phyloP scores from a whole-genome alignment of 305 asterid genomes.

The Solanum aculeatissimum region DNA sequence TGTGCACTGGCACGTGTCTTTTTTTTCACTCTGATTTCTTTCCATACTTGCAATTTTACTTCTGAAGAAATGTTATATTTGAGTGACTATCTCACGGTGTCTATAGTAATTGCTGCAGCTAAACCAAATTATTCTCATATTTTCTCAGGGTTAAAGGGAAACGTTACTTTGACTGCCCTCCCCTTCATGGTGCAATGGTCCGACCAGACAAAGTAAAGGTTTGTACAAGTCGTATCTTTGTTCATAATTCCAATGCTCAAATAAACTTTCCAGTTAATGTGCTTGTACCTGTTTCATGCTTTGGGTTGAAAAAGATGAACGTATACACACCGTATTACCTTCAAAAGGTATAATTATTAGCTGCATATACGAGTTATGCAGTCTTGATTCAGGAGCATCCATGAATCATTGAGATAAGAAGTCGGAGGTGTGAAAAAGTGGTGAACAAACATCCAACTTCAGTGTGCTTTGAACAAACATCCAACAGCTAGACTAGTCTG shows the following conservation, averaged over 20 bases:
- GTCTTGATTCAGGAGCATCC: not conserved
- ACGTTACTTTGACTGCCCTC: slow-evolving; percentile 80
- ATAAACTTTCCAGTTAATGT: not conserved
- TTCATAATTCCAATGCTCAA: not conserved
- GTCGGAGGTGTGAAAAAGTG: not conserved
- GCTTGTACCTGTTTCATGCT: not conserved
- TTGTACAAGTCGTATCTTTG: slow-evolving; percentile 7
- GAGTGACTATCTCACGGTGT: not conserved
- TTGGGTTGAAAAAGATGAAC: not conserved
- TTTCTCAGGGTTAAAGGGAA: slow-evolving; percentile 73
- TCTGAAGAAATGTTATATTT: not conserved
- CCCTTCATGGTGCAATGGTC: slow-evolving; percentile 78
- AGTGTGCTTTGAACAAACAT: not conserved
- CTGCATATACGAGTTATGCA: not conserved
- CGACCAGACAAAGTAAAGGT: slow-evolving; percentile 94
- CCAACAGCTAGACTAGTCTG: not conserved
- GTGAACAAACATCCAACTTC: not conserved
- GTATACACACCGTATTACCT: not conserved
- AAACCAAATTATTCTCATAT: not conserved
- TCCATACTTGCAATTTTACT: not conserved
- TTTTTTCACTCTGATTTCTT: not conserved
- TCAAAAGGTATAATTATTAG: not conserved
- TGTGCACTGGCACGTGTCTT: not conserved
- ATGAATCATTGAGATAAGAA: not conserved
- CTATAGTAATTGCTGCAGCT: not conserved